Base-by-base conservation (phyloP, 1,139 yeast species). In the Magnusiomyces paraingens region DNA sequence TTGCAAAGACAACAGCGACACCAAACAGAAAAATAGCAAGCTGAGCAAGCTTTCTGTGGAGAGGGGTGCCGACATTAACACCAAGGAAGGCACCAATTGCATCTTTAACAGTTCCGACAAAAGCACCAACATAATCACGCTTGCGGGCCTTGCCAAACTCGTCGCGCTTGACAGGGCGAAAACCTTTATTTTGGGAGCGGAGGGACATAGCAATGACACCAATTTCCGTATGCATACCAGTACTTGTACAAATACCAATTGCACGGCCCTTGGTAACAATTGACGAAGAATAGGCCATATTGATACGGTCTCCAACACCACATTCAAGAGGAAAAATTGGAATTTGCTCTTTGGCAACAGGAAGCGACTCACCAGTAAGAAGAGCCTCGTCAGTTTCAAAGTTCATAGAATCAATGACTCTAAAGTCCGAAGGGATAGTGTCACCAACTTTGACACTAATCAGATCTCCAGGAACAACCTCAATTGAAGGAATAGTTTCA, bases 381-480 rank as follows among this genome's bases (percentile, higher is more conserved):
- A 86, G 73, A 8, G 94, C 91, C 67, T 86, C 94, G 65, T 86
- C 94, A 10, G 90, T 80, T 67, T 86, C 94, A 60, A 86, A 81
- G 67, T 86, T 86, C 72, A 80, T 77, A 51, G 79, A 65, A 45
- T 79, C 83, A 51, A 82, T 61, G 50, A 86, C 73, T 58, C 94
- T 74, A 56, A 84, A 66, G 66, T 86, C 94, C 3, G 93, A 93
- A 17, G 94, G 94, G 48, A 86, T 73, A 1, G 91, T 85, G 65
- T 86, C 94, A 53, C 94, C 95, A 43, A 84, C 87, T 60, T 76
- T 77, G 54, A 86, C 75, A 55, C 74, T 72, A 43, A 85, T 81
- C 52, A 86, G 67, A 66, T 86, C 95, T 56, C 95, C 94, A 1
- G 91, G 91, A 14, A 84, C 93, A 32, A 86, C 81, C n/a, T 78